phyloP scores from a whole-genome alignment of 225 moss, liverwort and hornwort genomes.

The Lunularia cruciata region DNA sequence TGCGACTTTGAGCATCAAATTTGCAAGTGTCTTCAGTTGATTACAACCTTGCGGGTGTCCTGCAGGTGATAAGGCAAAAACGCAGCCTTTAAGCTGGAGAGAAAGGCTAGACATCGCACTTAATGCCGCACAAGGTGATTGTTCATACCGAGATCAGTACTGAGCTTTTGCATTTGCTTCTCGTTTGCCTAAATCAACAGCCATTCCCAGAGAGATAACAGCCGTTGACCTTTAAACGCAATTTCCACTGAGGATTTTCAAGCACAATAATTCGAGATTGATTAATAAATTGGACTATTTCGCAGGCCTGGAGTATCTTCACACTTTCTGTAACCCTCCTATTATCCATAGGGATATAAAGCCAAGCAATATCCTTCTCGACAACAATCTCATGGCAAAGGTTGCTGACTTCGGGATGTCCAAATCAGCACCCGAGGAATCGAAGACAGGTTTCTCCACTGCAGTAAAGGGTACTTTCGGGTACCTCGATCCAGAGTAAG shows the following conservation, averaged over 20 bases:
- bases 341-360: slow-evolving; percentile 42
- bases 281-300: no score
- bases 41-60: background rate
- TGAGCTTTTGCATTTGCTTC: background rate
- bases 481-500: slow-evolving; percentile 49
- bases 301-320: slow-evolving; percentile 38
- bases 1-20: no score
- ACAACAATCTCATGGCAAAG: slow-evolving; percentile 32
- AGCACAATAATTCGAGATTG: no score
- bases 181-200: no score
- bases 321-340: slow-evolving; percentile 39
- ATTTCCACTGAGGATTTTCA: no score
- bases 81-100: slow-evolving; percentile 19
- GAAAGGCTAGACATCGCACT: slow-evolving; percentile 36
- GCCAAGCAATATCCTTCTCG: slow-evolving; percentile 42
- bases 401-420: slow-evolving; percentile 50
- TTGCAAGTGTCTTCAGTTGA: no score
- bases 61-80: slow-evolving; percentile 13
- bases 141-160: background rate
- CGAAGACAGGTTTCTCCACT: slow-evolving; percentile 36
- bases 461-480: slow-evolving; percentile 47
- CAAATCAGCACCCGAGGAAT: slow-evolving; percentile 35
- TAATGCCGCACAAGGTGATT: slow-evolving; percentile 40
- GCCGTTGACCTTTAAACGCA: no score
- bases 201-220: no score